Conservation (phyloP, 2,329 filamentous ascomycete genomes). For the Penicillium sp. region DNA sequence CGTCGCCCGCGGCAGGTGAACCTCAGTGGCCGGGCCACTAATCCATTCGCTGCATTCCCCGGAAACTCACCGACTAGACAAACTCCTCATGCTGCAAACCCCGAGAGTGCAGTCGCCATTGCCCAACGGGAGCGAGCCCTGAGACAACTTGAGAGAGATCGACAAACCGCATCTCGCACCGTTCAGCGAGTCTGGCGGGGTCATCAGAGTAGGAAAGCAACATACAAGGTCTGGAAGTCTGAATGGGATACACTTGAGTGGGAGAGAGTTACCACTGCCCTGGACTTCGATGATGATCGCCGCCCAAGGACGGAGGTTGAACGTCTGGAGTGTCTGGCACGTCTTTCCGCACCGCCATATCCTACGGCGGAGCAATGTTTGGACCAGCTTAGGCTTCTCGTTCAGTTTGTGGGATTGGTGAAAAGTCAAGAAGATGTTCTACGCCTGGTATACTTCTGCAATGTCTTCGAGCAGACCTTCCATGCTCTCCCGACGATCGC, state of each 20-base stretch:
- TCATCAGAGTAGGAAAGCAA: slow-evolving; percentile 58
- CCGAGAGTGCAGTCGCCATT: slow-evolving; percentile 75
- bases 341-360: slow-evolving; percentile 38
- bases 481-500: slow-evolving; percentile 37
- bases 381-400: slow-evolving; percentile 61
- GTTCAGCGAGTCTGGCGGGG: slow-evolving; percentile 85
- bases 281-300: slow-evolving; percentile 1
- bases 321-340: slow-evolving; percentile 7
- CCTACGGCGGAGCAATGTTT: slow-evolving; percentile 40
- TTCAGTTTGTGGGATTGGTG: slow-evolving; percentile 61
- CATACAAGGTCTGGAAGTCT: slow-evolving; percentile 57
- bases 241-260: slow-evolving; percentile 62
- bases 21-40: slow-evolving; percentile 77
- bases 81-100: slow-evolving; percentile 56
- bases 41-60: slow-evolving; percentile 68
- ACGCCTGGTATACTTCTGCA: slow-evolving; percentile 46
- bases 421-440: slow-evolving; percentile 39
- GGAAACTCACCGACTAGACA: slow-evolving; percentile 50
- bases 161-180: slow-evolving; percentile 66
- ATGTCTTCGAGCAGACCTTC: slow-evolving; percentile 41
- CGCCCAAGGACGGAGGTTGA: slow-evolving; percentile 1
- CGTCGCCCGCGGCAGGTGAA: slow-evolving; percentile 88
- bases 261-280: slow-evolving; percentile 31
- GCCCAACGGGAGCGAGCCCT: slow-evolving; percentile 82
- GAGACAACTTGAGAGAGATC: slow-evolving; percentile 76